Evolutionary conservation across 306 rosid genomes (phyloP).

Genomic region (Gastrolobium bilobum): DNA sequence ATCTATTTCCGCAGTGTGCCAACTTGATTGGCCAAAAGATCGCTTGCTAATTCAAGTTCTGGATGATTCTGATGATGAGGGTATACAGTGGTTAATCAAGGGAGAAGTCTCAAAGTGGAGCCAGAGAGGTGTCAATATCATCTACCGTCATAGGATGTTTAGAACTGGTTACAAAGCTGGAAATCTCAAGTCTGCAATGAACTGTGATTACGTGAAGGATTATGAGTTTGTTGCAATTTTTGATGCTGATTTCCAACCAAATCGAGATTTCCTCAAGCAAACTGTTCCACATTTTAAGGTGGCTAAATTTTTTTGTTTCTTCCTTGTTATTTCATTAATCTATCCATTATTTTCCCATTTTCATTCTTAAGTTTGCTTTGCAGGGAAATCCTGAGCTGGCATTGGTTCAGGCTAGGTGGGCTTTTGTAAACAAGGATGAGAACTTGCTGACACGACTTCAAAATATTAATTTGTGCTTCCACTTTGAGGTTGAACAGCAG

Average conservation of each 20-base stretch:
- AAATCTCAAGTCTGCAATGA: constrained; percentile 88
- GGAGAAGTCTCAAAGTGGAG: constrained; percentile 77
- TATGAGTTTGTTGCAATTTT: constrained; percentile 81
- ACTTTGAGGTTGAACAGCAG: constrained; percentile 88
- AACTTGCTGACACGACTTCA: constrained; percentile 79
- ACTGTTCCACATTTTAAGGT: constrained; percentile 84
- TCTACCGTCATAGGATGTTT: constrained; percentile 70
- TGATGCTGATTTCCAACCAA: constrained; percentile 87
- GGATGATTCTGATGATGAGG: constrained; percentile 80
- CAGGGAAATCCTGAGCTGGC: constrained; percentile 77
- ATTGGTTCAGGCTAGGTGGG: constrained; percentile 85
- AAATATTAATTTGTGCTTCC: constrained; percentile 78
- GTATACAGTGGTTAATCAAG: constrained; percentile 71
- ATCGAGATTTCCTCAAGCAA: constrained; percentile 68
- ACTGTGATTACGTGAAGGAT: constrained; percentile 69
- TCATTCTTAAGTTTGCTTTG: constrained; percentile 39
- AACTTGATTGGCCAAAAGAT: constrained; percentile 81
- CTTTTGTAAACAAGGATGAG: constrained; percentile 80
- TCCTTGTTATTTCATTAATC: not conserved
- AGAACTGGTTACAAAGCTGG: constrained; percentile 85
- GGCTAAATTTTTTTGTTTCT: not conserved
- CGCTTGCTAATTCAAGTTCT: constrained; percentile 74
- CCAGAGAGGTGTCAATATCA: constrained; percentile 69
- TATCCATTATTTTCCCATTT: constrained; percentile 6
- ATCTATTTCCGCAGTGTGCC: constrained; percentile 79